Conservation (phyloP, 2,329 filamentous ascomycete genomes). For the Sclerotinia sclerotiorum region DNA sequence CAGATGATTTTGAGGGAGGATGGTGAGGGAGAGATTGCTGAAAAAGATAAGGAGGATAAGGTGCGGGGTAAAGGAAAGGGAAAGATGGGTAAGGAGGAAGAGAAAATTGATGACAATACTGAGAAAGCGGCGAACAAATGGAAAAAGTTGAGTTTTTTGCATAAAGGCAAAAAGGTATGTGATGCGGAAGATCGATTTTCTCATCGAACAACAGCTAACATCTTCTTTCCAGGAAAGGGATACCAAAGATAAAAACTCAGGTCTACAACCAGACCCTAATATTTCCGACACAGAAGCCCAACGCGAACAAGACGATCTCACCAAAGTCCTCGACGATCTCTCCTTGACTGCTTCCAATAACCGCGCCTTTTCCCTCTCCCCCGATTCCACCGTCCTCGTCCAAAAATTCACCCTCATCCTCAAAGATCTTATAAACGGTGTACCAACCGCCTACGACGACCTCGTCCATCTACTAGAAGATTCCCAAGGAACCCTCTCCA, state of each 20-base stretch:
- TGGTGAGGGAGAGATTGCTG: constrained; percentile 41
- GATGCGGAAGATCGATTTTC: neutral
- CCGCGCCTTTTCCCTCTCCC: constrained; percentile 78
- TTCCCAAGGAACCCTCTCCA: constrained; percentile 58
- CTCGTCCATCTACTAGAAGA: constrained; percentile 65
- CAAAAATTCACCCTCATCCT: constrained; percentile 85
- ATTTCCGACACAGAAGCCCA: constrained; percentile 43
- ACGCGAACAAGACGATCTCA: constrained; percentile 69
- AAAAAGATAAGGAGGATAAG: constrained; percentile 45
- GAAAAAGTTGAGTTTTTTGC: constrained; percentile 46
- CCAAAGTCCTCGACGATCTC: constrained; percentile 75
- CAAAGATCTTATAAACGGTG: constrained; percentile 88
- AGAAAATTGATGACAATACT: constrained; percentile 36
- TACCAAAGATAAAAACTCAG: constrained; percentile 38
- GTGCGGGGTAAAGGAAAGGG: constrained; percentile 42
- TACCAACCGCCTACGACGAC: constrained; percentile 89
- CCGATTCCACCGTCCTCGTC: constrained; percentile 78
- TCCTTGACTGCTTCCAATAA: constrained; percentile 84
- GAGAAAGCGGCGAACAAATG: constrained; percentile 41
- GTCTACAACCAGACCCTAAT: constrained; percentile 43
- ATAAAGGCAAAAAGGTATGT: constrained; percentile 34
- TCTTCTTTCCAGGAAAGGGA: constrained; percentile 44
- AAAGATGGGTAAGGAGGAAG: constrained; percentile 30
- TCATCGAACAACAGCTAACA: constrained; percentile 28
- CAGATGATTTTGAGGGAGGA: constrained; percentile 49